phyloP scores from a whole-genome alignment of 148 eudicot species.

The Cornus kousa region DNA sequence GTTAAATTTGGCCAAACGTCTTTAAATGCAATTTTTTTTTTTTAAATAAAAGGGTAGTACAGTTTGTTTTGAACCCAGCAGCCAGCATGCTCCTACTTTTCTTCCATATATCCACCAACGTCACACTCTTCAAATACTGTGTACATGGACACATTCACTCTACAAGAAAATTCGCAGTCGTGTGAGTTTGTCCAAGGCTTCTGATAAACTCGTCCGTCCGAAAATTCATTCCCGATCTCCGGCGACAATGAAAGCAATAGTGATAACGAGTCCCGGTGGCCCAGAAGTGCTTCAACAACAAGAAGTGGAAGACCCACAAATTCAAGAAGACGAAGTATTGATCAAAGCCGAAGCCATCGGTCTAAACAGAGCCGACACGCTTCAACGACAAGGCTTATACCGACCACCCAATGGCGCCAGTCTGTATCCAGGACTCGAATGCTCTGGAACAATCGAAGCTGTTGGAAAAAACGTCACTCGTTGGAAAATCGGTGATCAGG shows the following conservation, averaged over 20 bases:
- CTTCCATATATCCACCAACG: too few relatives aligned
- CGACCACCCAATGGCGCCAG: constrained; percentile 75
- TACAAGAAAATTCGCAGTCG: too few relatives aligned
- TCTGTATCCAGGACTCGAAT: constrained; percentile 76
- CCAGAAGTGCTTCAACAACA: constrained; percentile 73
- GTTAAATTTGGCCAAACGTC: too few relatives aligned
- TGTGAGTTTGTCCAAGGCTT: not conserved
- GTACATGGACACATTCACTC: too few relatives aligned
- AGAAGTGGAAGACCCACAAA: constrained; percentile 69
- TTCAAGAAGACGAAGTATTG: constrained; percentile 61
- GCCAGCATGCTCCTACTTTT: too few relatives aligned
- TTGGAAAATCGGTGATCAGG: constrained; percentile 94
- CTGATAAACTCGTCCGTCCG: not conserved
- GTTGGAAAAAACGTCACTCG: constrained; percentile 65
- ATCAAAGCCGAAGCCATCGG: constrained; percentile 77
- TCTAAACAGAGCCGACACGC: constrained; percentile 78
- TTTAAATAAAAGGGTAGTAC: too few relatives aligned
- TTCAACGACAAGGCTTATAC: constrained; percentile 66
- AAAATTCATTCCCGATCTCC: not conserved
- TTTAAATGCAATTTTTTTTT: too few relatives aligned
- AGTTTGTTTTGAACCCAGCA: too few relatives aligned
- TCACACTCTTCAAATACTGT: too few relatives aligned
- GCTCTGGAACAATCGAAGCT: constrained; percentile 65
- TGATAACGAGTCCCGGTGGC: constrained; percentile 64
- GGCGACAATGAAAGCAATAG: constrained; percentile 69